Base-by-base conservation (phyloP, 2,329 filamentous ascomycete genomes). In the Colletotrichum spinosum region DNA sequence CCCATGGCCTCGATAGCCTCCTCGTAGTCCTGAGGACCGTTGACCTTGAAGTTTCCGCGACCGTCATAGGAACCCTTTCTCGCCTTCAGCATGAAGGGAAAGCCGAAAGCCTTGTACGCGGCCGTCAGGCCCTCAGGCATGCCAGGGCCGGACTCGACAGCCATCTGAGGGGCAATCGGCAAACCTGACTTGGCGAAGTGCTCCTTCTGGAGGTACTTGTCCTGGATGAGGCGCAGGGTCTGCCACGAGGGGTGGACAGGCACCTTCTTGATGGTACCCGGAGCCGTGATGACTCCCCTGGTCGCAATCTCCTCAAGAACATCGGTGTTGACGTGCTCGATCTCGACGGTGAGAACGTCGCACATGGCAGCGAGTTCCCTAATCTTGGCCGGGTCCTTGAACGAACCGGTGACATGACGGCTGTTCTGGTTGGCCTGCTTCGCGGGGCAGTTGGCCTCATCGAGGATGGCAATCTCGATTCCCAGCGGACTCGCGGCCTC, bases 271-370 rank as follows among this genome's bases (percentile, higher is more conserved):
- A 74, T 72, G 50, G 72, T 77, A 41, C 76, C 75, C 33, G 73
- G 74, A 35, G 79, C 79, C 25, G 89, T 81, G 68, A 87, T 79
- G 4, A 91, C 88, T 39, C 90, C 88, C 57, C 83, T 81, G 13
- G 87, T 86, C 5, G 87, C 88, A 62, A 97, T 88, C 74, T 97
- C 92, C 78, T 97, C 93, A 5, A 97, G 86, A 33, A 96, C 90
- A 57, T 93, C 84, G n/a, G 93, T 96, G 77, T 97, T 89, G 64
- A 97, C 91, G 79, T 97, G 95, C 82, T 98, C 95, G 69, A 97
- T 97, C 79, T 98, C 95, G 12, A 97, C 92, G 0, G 94, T 97
- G 67, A 97, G 83, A 13, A 97, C 88, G 75, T 97, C 92, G 71
- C 90, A 93, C 39, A 84, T 80, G 44, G 86, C 80, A 2, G 95